phyloP scores from a whole-genome alignment of 2,329 filamentous ascomycete species.

The Trichoderma oligosporum region DNA sequence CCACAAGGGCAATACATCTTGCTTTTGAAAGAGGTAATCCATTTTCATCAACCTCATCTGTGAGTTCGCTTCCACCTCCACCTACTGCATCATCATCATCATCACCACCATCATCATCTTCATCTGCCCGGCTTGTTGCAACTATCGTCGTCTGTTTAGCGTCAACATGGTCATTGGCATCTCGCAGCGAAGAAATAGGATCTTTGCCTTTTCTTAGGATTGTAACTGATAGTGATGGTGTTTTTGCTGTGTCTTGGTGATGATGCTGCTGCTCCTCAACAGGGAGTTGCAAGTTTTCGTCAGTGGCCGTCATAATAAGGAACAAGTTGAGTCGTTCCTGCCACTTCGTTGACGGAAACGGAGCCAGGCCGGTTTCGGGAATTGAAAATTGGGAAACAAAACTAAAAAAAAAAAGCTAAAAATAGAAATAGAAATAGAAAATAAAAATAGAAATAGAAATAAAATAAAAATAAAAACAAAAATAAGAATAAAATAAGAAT shows the following conservation, averaged over 20 bases:
- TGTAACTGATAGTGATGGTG: background rate
- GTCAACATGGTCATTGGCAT: background rate
- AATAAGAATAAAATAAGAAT: too few relatives aligned
- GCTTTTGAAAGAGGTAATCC: slow-evolving; percentile 44
- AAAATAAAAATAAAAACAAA: too few relatives aligned
- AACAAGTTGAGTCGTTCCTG: too few relatives aligned
- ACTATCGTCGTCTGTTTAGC: slow-evolving; percentile 17
- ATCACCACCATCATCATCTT: background rate
- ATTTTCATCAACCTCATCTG: slow-evolving; percentile 25
- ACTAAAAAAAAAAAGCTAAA: too few relatives aligned
- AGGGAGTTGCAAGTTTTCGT: too few relatives aligned
- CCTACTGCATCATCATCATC: background rate
- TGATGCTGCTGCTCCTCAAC: background rate
- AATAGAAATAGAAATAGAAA: too few relatives aligned
- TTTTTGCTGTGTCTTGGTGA: background rate
- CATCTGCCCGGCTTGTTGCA: background rate
- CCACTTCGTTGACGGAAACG: too few relatives aligned
- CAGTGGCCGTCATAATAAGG: background rate
- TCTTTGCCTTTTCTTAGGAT: background rate
- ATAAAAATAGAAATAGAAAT: too few relatives aligned
- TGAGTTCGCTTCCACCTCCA: background rate
- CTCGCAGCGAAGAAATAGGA: too few relatives aligned
- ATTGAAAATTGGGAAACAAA: too few relatives aligned
- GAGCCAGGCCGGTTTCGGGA: too few relatives aligned
- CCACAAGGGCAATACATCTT: slow-evolving; percentile 52